Evolutionary conservation across 1,139 yeast species (phyloP).

Genomic region (Candida frijolesensis): DNA sequence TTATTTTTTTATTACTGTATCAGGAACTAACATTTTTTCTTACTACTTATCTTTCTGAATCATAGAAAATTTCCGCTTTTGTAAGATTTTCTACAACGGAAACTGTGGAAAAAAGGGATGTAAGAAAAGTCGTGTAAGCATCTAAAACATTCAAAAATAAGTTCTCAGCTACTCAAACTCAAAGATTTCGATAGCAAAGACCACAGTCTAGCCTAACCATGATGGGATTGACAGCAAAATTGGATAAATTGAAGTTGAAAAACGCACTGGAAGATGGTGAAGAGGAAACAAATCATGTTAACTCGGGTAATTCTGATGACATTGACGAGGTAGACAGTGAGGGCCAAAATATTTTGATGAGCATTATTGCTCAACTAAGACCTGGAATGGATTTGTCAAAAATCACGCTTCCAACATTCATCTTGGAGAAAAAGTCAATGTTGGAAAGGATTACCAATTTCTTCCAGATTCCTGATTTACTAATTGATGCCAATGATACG

Average conservation of each 20-base stretch:
- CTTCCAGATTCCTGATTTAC: slow-evolving; percentile 76
- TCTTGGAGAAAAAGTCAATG: slow-evolving; percentile 94
- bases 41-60: not conserved
- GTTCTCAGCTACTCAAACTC: not conserved
- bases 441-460: slow-evolving; percentile 91
- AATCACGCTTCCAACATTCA: slow-evolving; percentile 92
- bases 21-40: not conserved
- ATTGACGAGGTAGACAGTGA: slow-evolving; percentile 91
- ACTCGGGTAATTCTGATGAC: slow-evolving; percentile 52
- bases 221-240: slow-evolving; percentile 41
- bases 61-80: not conserved
- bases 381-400: slow-evolving; percentile 90
- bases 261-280: slow-evolving; percentile 3
- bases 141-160: not conserved
- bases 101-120: slow-evolving; percentile 3
- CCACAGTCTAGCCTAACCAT: not conserved
- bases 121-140: not conserved
- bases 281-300: not conserved
- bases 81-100: not conserved
- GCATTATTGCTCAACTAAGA: slow-evolving; percentile 85
- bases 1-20: not conserved
- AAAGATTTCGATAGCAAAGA: not conserved
- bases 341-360: slow-evolving; percentile 81
- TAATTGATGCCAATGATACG: slow-evolving; percentile 66
- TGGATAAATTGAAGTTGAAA: slow-evolving; percentile 32